Conservation (phyloP, 2,329 filamentous ascomycete genomes). For the Fusarium pseudocircinatum region DNA sequence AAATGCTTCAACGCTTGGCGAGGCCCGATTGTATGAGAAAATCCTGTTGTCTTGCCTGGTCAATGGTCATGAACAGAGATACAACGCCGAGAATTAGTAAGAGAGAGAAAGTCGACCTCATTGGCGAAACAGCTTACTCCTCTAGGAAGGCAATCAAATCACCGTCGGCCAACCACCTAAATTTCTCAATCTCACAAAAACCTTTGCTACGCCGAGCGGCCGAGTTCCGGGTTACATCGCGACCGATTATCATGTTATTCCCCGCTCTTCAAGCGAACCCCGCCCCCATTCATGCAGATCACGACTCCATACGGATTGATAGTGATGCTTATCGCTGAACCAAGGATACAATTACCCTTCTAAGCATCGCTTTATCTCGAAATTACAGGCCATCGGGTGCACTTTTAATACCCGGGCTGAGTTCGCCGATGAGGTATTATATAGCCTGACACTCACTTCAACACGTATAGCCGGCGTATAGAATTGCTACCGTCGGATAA, state of each 20-base stretch:
- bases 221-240: background rate
- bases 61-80: too few relatives aligned
- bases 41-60: too few relatives aligned
- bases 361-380: background rate
- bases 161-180: background rate
- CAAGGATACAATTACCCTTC: background rate
- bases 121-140: background rate
- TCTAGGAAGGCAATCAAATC: background rate
- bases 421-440: background rate
- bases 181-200: background rate
- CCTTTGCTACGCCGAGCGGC: background rate
- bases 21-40: background rate
- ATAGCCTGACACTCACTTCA: rapidly evolving
- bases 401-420: background rate
- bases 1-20: rapidly evolving
- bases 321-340: background rate
- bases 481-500: background rate
- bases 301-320: background rate
- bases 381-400: background rate
- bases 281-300: background rate
- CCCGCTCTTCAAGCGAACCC: background rate
- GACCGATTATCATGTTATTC: background rate
- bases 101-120: too few relatives aligned
- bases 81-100: too few relatives aligned
- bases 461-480: background rate